Conservation (phyloP, 2,329 filamentous ascomycete species). For the Chaetomiaceae sp. region DNA sequence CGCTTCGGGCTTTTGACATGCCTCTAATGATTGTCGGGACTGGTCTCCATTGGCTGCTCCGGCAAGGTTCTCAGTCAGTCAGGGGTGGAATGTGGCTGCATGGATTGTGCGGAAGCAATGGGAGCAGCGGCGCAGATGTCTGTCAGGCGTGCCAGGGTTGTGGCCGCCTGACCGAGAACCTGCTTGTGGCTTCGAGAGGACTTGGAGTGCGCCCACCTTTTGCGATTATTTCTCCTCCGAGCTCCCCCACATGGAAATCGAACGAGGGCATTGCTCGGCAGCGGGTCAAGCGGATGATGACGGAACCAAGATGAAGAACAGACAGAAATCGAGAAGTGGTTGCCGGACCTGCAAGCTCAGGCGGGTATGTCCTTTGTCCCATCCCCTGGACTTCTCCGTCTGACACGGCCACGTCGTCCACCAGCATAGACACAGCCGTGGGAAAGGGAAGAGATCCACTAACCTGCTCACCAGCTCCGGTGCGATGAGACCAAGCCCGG, state of each 20-base stretch:
- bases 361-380: slow-evolving; percentile 23
- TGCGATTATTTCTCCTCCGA: slow-evolving; percentile 9
- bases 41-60: slow-evolving; percentile 16
- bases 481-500: slow-evolving; percentile 28
- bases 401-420: neutral
- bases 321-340: slow-evolving; percentile 27
- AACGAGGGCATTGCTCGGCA: neutral
- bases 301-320: slow-evolving; percentile 26
- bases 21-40: slow-evolving; percentile 17
- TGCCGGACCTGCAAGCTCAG: slow-evolving; percentile 28
- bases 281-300: slow-evolving; percentile 1
- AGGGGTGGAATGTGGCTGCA: neutral
- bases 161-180: too few relatives aligned
- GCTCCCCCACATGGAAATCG: neutral
- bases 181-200: too few relatives aligned
- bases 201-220: neutral
- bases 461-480: slow-evolving; percentile 23
- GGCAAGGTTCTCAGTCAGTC: neutral
- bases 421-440: neutral
- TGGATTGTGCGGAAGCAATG: neutral
- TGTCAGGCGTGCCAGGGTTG: too few relatives aligned
- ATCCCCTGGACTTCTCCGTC: neutral
- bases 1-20: slow-evolving; percentile 2
- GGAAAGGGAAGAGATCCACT: slow-evolving; percentile 2
- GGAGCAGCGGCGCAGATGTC: too few relatives aligned